Evolutionary conservation across 257 asterid genomes (phyloP), one percentile per base, ranked within the genome.

Genomic region (Eustoma russellianum): DNA sequence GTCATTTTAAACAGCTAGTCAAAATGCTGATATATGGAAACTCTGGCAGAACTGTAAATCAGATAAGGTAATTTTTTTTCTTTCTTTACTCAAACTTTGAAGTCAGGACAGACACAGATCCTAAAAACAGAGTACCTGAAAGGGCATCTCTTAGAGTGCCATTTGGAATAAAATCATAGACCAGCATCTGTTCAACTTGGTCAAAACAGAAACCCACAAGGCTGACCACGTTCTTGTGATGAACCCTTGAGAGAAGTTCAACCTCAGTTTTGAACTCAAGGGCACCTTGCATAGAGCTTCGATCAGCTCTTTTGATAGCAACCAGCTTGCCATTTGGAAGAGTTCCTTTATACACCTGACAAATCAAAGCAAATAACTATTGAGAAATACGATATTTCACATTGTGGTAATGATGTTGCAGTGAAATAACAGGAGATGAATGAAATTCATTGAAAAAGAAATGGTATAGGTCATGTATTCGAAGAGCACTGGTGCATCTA

Each of bases 171-270:
- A 74, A 86, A 70, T 89, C 95, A 46, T 89, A 89, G 49, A 89
- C 73, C 75, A 89, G 63, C 93, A 86, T 83, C 28, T 81, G 90
- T 68, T 89, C 97, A 17, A 71, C 83, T 34, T 81, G 88, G 55
- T 83, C 93, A 44, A 86, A 89, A 60, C 93, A 89, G 52, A 89
- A 83, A n/a, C 97, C 97, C 8, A 73, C 71, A 3, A 89, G 80
- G 48, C 74, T 41, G 19, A 89, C 97, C 0, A 89, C 74, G 45
- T 89, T 89, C 62, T 73, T 89, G 88, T 89, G 96, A 69, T 90
- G 98, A 75, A 86, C 98, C 63, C 98, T 83, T 2, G 98, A 86
- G 67, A 90, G 98, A 67, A 83, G 94, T 75, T 90, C 98, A 56
- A 90, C 83, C 85, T 90, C 98, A 14, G 88, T 86, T 77, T 83